These are phyloP conservation scores for Spiraea crenata DNA, from an alignment of 331 rosid genomes.

Conservation along the genomic window DNA sequence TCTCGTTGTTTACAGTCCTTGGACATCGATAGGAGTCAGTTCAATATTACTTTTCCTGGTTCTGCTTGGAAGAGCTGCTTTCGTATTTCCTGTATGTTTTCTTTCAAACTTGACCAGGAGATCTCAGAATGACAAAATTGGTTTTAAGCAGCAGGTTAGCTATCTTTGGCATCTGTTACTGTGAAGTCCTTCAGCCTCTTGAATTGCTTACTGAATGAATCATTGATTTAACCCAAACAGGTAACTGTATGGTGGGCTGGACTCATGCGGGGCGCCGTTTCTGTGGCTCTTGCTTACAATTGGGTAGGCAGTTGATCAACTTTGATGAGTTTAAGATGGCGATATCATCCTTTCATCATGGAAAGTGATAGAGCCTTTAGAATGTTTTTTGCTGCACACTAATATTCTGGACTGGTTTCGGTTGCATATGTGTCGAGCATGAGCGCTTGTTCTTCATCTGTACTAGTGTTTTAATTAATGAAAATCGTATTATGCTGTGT, in stretches of 20 bases:
- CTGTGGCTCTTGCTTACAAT: conserved; percentile 69
- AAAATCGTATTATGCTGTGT: conserved; percentile 9
- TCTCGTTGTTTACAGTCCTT: conserved; percentile 41
- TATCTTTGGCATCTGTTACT: conserved; percentile 6
- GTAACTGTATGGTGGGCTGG: conserved; percentile 82
- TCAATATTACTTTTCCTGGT: conserved; percentile 50
- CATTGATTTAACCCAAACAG: conserved; percentile 32
- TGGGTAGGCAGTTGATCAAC: conserved; percentile 38
- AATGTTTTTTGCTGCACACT: too few species aligned
- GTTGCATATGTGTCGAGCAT: too few species aligned
- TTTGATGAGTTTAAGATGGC: not conserved
- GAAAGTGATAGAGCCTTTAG: too few species aligned
- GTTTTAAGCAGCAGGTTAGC: conserved; percentile 62
- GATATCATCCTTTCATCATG: too few species aligned
- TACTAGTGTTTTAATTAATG: conserved; percentile 4
- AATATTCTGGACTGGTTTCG: too few species aligned
- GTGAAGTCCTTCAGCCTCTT: conserved; percentile 2
- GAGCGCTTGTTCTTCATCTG: not conserved
- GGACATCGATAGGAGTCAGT: conserved; percentile 48
- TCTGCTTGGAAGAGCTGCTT: conserved; percentile 69
- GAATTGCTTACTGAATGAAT: not conserved
- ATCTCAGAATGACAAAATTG: conserved; percentile 40
- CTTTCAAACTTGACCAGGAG: conserved; percentile 48
- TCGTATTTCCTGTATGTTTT: conserved; percentile 61
- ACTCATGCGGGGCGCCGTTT: conserved; percentile 75